Evolutionary conservation across 2,329 filamentous ascomycete species (phyloP).

Genomic region (Calonectria montana): DNA sequence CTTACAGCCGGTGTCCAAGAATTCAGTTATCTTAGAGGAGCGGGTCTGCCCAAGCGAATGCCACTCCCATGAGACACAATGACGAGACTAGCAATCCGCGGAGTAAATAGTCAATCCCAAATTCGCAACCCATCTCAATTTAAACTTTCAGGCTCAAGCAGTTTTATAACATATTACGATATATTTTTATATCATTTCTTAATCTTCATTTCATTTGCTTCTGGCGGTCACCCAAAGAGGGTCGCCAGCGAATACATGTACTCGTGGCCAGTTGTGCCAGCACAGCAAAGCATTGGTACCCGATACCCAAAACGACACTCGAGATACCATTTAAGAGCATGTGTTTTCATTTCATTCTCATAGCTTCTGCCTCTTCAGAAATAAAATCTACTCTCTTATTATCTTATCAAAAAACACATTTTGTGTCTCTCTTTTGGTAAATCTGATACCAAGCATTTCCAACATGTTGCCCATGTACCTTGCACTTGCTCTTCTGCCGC

Average conservation of each 20-base stretch:
- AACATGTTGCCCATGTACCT: background rate
- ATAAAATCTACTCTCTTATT: background rate
- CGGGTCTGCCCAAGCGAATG: background rate
- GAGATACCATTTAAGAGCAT: background rate
- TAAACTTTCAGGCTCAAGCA: background rate
- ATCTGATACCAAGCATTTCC: background rate
- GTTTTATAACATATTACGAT: background rate
- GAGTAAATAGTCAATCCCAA: background rate
- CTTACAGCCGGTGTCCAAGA: background rate
- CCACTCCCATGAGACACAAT: background rate
- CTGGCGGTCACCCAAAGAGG: conserved; percentile 2
- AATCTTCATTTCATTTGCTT: background rate
- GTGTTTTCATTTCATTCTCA: background rate
- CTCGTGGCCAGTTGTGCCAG: conserved; percentile 9
- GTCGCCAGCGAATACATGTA: background rate
- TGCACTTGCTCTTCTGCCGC: background rate
- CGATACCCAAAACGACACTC: background rate
- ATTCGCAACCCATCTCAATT: background rate
- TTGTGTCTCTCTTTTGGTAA: background rate
- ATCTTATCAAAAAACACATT: background rate
- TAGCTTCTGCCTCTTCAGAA: background rate
- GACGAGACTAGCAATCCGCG: background rate
- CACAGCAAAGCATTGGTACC: conserved; percentile 26
- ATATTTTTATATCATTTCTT: background rate
- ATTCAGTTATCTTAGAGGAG: background rate